These are phyloP conservation scores for Inosperma sp. DNA, from an alignment of 768 basidiomycete species.

Conservation along the genomic window DNA sequence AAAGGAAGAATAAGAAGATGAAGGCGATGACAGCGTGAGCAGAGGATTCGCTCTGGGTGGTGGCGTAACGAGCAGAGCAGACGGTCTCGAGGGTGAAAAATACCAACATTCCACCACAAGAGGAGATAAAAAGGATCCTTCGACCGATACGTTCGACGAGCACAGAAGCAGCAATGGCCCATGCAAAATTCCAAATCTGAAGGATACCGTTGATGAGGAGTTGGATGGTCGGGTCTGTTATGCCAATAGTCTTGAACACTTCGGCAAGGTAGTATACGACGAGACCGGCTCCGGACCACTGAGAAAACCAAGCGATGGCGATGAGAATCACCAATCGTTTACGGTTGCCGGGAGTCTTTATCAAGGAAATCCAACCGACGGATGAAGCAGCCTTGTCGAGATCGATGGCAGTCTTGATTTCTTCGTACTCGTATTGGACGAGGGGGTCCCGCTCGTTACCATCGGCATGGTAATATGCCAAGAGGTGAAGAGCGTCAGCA, in stretches of 20 bases:
- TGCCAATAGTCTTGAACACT: constrained; percentile 65
- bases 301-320: constrained; percentile 78
- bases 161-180: constrained; percentile 30
- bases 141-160: constrained; percentile 63
- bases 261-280: constrained; percentile 78
- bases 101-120: constrained; percentile 52
- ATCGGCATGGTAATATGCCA: constrained; percentile 83
- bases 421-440: constrained; percentile 69
- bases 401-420: constrained; percentile 75
- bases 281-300: constrained; percentile 84
- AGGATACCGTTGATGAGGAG: constrained; percentile 84
- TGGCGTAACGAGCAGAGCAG: constrained; percentile 54
- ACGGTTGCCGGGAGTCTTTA: constrained; percentile 65
- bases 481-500: constrained; percentile 57
- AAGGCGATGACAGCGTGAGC: constrained; percentile 75
- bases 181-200: constrained; percentile 71
- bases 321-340: constrained; percentile 74
- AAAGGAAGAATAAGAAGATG: constrained; percentile 78
- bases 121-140: constrained; percentile 64
- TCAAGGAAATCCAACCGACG: constrained; percentile 65
- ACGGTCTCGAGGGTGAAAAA: constrained; percentile 68
- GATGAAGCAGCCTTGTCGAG: constrained; percentile 59
- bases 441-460: constrained; percentile 63
- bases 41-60: constrained; percentile 37
- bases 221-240: constrained; percentile 55